Evolutionary conservation across 2,329 filamentous ascomycete genomes (phyloP).

Genomic region (Verticillium albo-atrum): DNA sequence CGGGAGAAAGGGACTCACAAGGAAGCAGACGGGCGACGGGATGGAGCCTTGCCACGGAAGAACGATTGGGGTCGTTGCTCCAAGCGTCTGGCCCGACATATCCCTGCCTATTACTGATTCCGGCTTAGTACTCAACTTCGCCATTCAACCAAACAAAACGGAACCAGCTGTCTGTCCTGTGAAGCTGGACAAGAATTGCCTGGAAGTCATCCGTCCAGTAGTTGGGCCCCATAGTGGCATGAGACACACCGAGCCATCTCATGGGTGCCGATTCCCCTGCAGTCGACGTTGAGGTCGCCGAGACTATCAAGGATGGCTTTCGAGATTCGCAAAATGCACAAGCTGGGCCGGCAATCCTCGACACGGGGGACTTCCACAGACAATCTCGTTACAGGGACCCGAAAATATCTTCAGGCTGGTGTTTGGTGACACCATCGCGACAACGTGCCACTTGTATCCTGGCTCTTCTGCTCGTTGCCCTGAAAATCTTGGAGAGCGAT

Average conservation of each 20-base stretch:
- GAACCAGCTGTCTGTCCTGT: neutral
- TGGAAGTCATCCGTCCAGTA: neutral
- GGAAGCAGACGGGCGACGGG: neutral
- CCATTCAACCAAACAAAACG: neutral
- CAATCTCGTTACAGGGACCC: too few relatives aligned
- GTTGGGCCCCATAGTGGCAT: neutral
- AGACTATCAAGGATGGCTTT: neutral
- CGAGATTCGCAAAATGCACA: too few relatives aligned
- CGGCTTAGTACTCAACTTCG: too few relatives aligned
- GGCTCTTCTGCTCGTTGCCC: neutral
- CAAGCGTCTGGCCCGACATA: neutral
- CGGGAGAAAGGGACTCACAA: neutral
- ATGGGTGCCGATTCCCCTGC: neutral
- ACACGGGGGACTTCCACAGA: too few relatives aligned
- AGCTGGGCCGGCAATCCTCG: too few relatives aligned
- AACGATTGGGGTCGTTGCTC: neutral
- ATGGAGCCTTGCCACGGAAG: neutral
- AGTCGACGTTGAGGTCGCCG: neutral
- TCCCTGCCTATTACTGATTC: neutral
- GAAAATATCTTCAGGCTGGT: too few relatives aligned
- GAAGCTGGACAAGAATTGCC: neutral
- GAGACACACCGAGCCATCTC: neutral
- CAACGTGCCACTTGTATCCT: too few relatives aligned
- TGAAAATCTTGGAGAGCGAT: neutral
- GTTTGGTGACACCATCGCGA: too few relatives aligned